Evolutionary conservation across 495 filamentous ascomycete species (phyloP).

Genomic region (Neurospora terricola): DNA sequence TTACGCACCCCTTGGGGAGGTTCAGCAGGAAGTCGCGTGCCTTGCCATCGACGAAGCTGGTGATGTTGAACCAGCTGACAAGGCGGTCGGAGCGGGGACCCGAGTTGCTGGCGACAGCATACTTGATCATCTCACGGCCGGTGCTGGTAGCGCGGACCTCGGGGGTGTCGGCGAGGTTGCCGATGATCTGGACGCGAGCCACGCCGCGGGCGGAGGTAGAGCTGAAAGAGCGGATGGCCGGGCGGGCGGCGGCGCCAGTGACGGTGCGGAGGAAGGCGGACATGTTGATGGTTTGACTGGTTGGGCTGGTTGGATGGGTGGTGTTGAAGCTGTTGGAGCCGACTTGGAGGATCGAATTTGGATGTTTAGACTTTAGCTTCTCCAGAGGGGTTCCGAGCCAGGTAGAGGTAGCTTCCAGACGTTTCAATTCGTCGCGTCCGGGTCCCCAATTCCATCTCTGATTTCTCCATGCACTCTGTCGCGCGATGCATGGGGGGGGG

Average conservation of each 20-base stretch:
- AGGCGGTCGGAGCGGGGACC: conserved; percentile 51
- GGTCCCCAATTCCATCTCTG: background rate
- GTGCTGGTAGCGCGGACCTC: conserved; percentile 56
- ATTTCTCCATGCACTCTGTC: background rate
- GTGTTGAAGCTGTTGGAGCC: background rate
- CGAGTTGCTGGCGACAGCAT: conserved; percentile 49
- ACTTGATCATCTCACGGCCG: conserved; percentile 58
- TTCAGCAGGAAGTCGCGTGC: conserved; percentile 53
- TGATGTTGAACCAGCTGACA: conserved; percentile 70
- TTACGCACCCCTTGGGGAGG: conserved; percentile 69
- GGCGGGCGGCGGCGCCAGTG: conserved; percentile 21
- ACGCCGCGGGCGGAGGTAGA: conserved; percentile 47
- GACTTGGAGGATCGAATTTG: background rate
- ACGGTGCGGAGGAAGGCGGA: conserved; percentile 35
- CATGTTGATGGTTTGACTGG: conserved; percentile 13
- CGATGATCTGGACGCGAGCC: conserved; percentile 58
- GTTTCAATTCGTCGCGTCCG: background rate
- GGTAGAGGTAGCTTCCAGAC: background rate
- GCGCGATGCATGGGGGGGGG: background rate
- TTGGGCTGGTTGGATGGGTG: background rate
- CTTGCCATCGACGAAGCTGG: conserved; percentile 53
- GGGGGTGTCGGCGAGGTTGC: conserved; percentile 60
- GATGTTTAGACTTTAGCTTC: background rate
- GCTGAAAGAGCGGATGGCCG: conserved; percentile 45
- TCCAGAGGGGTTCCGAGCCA: background rate